These are phyloP conservation scores for Penicillium alfredii DNA, from an alignment of 495 filamentous ascomycete species.

Conservation along the genomic window DNA sequence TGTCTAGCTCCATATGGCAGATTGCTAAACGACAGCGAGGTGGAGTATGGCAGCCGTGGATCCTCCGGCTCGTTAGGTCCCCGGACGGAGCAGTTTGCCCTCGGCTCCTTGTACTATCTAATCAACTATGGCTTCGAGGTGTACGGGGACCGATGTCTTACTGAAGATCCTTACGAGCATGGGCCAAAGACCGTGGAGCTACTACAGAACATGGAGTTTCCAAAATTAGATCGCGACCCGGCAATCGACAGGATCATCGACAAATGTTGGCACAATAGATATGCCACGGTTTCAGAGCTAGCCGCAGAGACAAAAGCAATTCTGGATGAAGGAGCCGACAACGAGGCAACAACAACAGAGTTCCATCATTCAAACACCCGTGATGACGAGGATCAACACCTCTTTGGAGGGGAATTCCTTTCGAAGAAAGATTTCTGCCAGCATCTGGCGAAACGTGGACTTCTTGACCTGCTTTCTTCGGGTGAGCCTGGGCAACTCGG, in stretches of 20 bases:
- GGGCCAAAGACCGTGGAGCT: constrained; percentile 27
- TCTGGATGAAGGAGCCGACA: neutral
- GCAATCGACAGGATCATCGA: constrained; percentile 33
- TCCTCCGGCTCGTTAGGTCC: constrained; percentile 25
- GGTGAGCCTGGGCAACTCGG: constrained; percentile 25
- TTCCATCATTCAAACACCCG: constrained; percentile 1
- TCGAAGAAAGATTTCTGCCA: constrained; percentile 22
- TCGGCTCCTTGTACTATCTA: constrained; percentile 34
- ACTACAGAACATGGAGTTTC: constrained; percentile 33
- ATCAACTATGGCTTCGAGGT: constrained; percentile 37
- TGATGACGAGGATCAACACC: constrained; percentile 4
- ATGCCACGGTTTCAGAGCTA: constrained; percentile 23
- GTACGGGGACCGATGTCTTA: constrained; percentile 27
- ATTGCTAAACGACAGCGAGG: constrained; percentile 21
- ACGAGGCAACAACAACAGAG: constrained; percentile 1
- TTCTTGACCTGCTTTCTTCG: constrained; percentile 25
- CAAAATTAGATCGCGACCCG: constrained; percentile 25
- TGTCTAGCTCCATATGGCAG: constrained; percentile 23
- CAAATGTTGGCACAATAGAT: constrained; percentile 36
- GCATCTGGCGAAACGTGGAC: constrained; percentile 23
- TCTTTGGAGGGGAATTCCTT: constrained; percentile 11
- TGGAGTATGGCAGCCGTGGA: constrained; percentile 21
- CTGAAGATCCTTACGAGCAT: constrained; percentile 33
- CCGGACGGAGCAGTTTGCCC: constrained; percentile 34
- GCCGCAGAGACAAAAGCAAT: constrained; percentile 19